Percentiles rank a stretch among this genome's conserved stretches.
Conservation (phyloP, 2,329 filamentous ascomycete genomes). For the Dothistroma septosporum region DNA sequence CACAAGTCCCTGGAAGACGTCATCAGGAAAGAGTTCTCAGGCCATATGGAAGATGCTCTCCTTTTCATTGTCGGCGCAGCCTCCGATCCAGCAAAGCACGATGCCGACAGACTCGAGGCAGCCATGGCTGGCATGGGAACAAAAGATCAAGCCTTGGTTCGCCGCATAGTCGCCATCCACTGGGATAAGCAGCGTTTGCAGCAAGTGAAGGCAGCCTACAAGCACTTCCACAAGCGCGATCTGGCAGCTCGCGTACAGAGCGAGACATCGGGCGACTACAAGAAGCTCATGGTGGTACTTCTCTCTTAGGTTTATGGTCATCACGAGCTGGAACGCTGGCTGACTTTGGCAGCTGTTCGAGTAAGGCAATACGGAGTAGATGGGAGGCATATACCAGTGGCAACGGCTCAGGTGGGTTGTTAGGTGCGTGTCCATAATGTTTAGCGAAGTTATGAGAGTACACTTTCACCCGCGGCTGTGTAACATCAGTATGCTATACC, state of each 20-base stretch:
- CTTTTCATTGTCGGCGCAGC: constrained; percentile 74
- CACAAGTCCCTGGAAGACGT: constrained; percentile 65
- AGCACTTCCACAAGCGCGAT: constrained; percentile 63
- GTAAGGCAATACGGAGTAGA: constrained; percentile 9
- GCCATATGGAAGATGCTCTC: constrained; percentile 86
- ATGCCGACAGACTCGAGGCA: constrained; percentile 77
- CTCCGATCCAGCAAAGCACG: constrained; percentile 75
- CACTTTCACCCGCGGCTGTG: background rate
- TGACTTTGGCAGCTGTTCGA: constrained; percentile 22
- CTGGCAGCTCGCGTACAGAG: constrained; percentile 67
- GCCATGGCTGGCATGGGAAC: constrained; percentile 85
- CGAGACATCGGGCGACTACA: constrained; percentile 77
- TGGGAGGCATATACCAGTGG: constrained; percentile 15
- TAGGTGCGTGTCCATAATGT: background rate
- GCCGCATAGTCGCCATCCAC: constrained; percentile 73
- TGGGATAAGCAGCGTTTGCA: constrained; percentile 75
- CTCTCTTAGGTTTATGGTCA: constrained; percentile 9
- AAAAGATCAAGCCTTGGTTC: constrained; percentile 74
- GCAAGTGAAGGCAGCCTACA: constrained; percentile 74
- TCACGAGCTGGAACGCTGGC: background rate
- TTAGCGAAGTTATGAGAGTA: background rate
- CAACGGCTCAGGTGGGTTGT: background rate
- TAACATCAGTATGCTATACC: background rate
- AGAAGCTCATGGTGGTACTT: constrained; percentile 66
- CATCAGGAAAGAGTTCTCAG: constrained; percentile 77